phyloP scores from a whole-genome alignment of 1,139 yeast genomes.

The Protomyces inouyei region DNA sequence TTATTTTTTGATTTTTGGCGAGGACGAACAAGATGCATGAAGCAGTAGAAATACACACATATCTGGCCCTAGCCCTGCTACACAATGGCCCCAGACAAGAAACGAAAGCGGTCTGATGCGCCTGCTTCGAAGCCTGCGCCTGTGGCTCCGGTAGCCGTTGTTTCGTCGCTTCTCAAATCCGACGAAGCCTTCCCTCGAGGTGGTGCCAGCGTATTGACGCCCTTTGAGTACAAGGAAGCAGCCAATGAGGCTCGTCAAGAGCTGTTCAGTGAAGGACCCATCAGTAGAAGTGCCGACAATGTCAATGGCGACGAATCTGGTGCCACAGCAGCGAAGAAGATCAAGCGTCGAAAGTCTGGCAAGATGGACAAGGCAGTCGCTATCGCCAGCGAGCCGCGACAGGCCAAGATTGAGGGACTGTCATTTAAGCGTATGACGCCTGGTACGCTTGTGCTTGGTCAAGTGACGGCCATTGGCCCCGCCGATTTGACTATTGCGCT shows the following conservation, averaged over 20 bases:
- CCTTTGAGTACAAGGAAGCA: slow-evolving; percentile 86
- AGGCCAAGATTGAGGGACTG: slow-evolving; percentile 54
- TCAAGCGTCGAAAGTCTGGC: slow-evolving; percentile 13
- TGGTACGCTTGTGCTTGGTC: slow-evolving; percentile 75
- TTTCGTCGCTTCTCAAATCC: slow-evolving; percentile 8
- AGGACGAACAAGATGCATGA: too few species aligned
- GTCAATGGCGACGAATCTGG: slow-evolving; percentile 45
- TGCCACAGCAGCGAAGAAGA: background rate
- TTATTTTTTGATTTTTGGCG: too few species aligned
- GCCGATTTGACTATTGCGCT: slow-evolving; percentile 64
- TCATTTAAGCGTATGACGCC: slow-evolving; percentile 46
- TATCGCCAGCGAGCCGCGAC: slow-evolving; percentile 31
- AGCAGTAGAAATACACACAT: too few species aligned
- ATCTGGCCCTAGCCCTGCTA: too few species aligned
- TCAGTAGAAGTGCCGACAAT: background rate
- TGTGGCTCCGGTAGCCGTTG: background rate
- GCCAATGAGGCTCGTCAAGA: slow-evolving; percentile 84
- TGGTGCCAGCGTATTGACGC: slow-evolving; percentile 68
- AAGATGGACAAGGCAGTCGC: slow-evolving; percentile 26
- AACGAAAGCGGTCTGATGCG: slow-evolving; percentile 14
- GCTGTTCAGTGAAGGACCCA: background rate
- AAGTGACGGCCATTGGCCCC: slow-evolving; percentile 56
- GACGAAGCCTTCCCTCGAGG: slow-evolving; percentile 90
- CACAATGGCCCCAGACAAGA: slow-evolving; percentile 11
- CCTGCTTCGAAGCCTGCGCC: background rate